Base-by-base conservation (phyloP, 768 basidiomycete genomes). In the Boletus pseudopeckii region DNA sequence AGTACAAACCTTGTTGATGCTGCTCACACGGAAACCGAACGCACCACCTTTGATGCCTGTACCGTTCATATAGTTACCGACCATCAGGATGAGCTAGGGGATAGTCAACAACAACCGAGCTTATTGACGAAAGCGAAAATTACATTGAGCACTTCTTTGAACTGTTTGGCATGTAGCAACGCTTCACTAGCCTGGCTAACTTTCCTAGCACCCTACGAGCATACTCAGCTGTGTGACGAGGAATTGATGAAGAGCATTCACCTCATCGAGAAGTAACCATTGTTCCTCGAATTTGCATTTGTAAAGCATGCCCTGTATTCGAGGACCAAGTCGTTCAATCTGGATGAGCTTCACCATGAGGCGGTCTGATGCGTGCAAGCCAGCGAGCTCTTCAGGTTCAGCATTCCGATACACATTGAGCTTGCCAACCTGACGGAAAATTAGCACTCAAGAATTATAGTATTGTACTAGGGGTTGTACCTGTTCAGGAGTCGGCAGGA, bases 61-160 rank as follows among this genome's bases (percentile, higher is more conserved):
- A 7, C 94, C 92, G 67, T 99, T 99, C 87, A 98, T 94, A 70
- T 93, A 99, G 69, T 99, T 99, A 40, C 96, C 96, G 60, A 99
- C 83, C 61, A 95, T 79, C 14, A 99, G 84, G 59, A 98, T 97
- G 39, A 99, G 81, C 88, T 87, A 49, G 18, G 41, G 6, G 5
- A 39, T 41, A 24, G 45, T 60, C 38, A 63, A 34, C 11, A n/a
- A 36, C 32, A 41, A 15, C 18, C 41, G 28, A 20, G 50, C 43
- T 34, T 28, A 26, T 22, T 38, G 33, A 36, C 0, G 43, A 33
- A n/a, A 64, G 81, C 11, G 55, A 63, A 41, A 46, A 55, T 39
- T 59, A 92, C 92, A 58, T 84, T 93, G 48, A 98, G 80, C 30
- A 98, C 74, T 67, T 95, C 88, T 63, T 93, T 93, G 77, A 99